These are phyloP conservation scores for Diversispora eburnea DNA, from an alignment of 192 early-diverging fungal species.

Conservation along the genomic window DNA sequence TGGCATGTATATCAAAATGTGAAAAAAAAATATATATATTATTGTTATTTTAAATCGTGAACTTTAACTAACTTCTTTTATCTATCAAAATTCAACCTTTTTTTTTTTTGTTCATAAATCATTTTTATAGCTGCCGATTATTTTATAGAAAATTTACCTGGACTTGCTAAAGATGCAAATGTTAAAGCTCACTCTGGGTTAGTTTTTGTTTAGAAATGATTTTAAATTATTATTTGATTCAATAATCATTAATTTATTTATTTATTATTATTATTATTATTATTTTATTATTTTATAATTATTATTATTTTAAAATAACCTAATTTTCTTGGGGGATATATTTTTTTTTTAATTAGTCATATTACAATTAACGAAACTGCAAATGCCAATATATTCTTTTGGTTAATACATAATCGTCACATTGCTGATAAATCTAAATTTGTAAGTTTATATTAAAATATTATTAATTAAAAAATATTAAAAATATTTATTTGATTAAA, in stretches of 20 bases:
- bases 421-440: constrained; percentile 24
- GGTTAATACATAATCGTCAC: constrained; percentile 29
- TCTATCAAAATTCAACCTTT: not conserved
- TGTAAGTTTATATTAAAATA: constrained; percentile 12
- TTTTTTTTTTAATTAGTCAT: not conserved
- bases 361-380: constrained; percentile 7
- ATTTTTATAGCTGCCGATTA: constrained; percentile 27
- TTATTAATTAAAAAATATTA: not conserved
- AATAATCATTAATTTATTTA: not conserved
- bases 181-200: constrained; percentile 21
- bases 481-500: constrained; percentile 2
- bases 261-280: too few relatives aligned
- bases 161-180: constrained; percentile 16
- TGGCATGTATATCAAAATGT: too few relatives aligned
- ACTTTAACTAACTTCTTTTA: not conserved
- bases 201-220: not conserved
- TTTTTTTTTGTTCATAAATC: not conserved
- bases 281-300: too few relatives aligned
- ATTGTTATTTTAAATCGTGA: not conserved
- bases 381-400: constrained; percentile 30
- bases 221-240: not conserved
- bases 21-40: not conserved
- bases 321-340: too few relatives aligned
- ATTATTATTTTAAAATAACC: too few relatives aligned
- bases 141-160: constrained; percentile 17